Evolutionary conservation across 768 basidiomycete species (phyloP).

Genomic region (Leucosporidium scottii): DNA sequence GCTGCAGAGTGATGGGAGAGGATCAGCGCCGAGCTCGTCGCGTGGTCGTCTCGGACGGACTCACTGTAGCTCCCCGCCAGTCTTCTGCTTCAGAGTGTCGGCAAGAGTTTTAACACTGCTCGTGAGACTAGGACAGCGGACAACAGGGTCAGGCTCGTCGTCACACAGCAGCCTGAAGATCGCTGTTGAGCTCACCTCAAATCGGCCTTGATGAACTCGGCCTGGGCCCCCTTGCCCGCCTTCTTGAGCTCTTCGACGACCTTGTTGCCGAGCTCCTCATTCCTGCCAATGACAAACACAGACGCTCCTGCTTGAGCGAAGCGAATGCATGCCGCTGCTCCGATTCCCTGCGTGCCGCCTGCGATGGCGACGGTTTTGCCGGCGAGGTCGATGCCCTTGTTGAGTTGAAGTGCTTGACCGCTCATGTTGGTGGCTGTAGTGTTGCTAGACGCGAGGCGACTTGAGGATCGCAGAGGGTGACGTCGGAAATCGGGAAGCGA

Average conservation of each 20-base stretch:
- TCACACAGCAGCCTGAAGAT: no score
- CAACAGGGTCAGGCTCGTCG: neutral
- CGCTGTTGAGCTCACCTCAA: conserved; percentile 25
- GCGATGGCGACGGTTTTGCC: conserved; percentile 28
- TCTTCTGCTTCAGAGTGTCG: conserved; percentile 23
- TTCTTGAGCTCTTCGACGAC: conserved; percentile 25
- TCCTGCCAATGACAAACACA: conserved; percentile 36
- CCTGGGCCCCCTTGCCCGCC: conserved; percentile 5
- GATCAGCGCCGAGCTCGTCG: no score
- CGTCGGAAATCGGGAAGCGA: no score
- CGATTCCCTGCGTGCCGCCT: conserved; percentile 33
- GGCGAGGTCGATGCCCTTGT: conserved; percentile 24
- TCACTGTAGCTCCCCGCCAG: conserved; percentile 22
- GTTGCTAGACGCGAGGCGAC: no score
- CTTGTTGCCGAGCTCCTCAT: conserved; percentile 11
- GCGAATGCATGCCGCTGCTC: conserved; percentile 24
- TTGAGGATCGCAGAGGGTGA: no score
- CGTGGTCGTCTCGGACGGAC: no score
- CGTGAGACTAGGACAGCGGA: neutral
- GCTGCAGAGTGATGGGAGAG: neutral
- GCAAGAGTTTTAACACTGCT: conserved; percentile 19
- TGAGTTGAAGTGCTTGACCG: neutral
- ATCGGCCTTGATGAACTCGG: conserved; percentile 37
- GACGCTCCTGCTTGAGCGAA: conserved; percentile 33
- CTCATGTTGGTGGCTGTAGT: no score